phyloP scores from a whole-genome alignment of 2,329 filamentous ascomycete species.

The Ilyonectria robusta region DNA sequence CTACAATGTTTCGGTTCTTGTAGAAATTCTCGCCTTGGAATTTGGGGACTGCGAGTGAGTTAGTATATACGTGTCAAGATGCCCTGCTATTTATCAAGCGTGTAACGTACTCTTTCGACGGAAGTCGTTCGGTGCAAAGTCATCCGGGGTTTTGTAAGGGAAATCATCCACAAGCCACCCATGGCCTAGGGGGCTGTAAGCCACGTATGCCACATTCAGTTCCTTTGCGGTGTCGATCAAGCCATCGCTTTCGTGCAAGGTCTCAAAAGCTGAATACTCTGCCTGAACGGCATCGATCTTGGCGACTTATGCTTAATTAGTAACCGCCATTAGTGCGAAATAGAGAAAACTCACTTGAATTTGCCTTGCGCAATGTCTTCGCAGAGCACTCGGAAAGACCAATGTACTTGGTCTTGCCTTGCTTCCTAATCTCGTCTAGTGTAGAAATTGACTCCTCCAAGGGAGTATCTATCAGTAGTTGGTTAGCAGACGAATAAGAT shows the following conservation, averaged over 20 bases:
- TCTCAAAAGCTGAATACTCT: slow-evolving; percentile 61
- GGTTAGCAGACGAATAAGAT: too few species aligned
- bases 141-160: slow-evolving; percentile 58
- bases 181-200: slow-evolving; percentile 62
- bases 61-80: too few species aligned
- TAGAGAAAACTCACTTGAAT: slow-evolving; percentile 53
- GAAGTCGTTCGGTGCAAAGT: slow-evolving; percentile 60
- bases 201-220: slow-evolving; percentile 59
- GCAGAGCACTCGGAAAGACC: slow-evolving; percentile 64
- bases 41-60: slow-evolving; percentile 43
- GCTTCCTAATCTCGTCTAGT: slow-evolving; percentile 61
- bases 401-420: slow-evolving; percentile 64
- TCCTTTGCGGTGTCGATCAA: slow-evolving; percentile 59
- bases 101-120: slow-evolving; percentile 52
- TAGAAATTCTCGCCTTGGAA: slow-evolving; percentile 62
- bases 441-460: slow-evolving; percentile 63
- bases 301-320: slow-evolving; percentile 52
- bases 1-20: slow-evolving; percentile 58
- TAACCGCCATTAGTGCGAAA: background rate
- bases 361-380: slow-evolving; percentile 59
- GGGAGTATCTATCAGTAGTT: slow-evolving; percentile 52
- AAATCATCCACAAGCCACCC: slow-evolving; percentile 63
- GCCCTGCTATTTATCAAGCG: too few species aligned
- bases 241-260: slow-evolving; percentile 56
- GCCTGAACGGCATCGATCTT: slow-evolving; percentile 63